Conservation (phyloP, 352 stramenopile genomes). For the Thalassiosira livingstoniorum region DNA sequence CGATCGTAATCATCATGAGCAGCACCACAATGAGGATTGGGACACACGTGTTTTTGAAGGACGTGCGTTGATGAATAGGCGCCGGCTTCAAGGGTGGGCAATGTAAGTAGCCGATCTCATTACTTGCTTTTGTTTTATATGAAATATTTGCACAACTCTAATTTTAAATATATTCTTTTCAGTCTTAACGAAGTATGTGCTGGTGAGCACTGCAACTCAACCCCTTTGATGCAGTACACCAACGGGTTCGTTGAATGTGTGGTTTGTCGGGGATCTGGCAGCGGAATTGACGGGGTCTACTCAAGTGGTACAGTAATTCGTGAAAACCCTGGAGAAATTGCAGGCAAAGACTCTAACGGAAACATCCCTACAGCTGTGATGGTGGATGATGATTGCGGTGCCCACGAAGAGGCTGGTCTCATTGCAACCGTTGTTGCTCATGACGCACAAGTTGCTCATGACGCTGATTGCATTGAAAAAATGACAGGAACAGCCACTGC, state of each 20-base stretch:
- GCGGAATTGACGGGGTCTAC: slow-evolving; percentile 60
- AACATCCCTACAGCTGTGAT: background rate
- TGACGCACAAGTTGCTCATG: no score
- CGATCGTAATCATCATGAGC: slow-evolving; percentile 21
- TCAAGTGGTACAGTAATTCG: background rate
- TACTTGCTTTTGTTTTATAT: background rate
- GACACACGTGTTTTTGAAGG: slow-evolving; percentile 58
- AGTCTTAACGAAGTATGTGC: slow-evolving; percentile 32
- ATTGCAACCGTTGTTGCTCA: background rate
- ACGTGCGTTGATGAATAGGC: slow-evolving; percentile 48
- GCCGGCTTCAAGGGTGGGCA: slow-evolving; percentile 56
- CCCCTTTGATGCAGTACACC: slow-evolving; percentile 44
- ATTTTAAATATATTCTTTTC: background rate
- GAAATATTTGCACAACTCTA: background rate
- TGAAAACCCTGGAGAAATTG: background rate
- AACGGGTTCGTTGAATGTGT: slow-evolving; percentile 53
- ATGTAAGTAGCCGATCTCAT: slow-evolving; percentile 16
- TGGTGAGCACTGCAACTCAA: slow-evolving; percentile 47
- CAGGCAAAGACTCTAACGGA: background rate
- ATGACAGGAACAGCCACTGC: background rate
- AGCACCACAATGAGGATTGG: slow-evolving; percentile 54
- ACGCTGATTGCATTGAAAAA: background rate
- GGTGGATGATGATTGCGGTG: background rate
- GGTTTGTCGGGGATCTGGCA: slow-evolving; percentile 64
- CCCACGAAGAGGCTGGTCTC: background rate